A percentile compares a stretch with the other conserved stretches of the same genome.
Conservation (phyloP, 2,329 filamentous ascomycete species). For the Fusarium floridanum region DNA sequence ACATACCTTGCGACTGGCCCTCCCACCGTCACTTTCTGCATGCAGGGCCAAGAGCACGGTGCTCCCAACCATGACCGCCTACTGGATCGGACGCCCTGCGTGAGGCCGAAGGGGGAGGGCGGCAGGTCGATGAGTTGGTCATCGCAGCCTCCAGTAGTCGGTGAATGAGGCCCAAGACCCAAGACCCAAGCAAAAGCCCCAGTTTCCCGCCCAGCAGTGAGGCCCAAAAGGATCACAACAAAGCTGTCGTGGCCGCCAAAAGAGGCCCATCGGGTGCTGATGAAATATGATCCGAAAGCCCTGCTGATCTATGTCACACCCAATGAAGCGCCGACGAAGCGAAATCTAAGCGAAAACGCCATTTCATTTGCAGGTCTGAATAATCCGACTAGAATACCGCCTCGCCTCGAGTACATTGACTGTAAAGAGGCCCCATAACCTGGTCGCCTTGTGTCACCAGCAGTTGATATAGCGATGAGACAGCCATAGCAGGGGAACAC, state of each 20-base stretch:
- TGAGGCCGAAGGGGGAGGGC: slow-evolving; percentile 13
- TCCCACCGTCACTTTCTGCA: slow-evolving; percentile 22
- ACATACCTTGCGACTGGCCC: slow-evolving; percentile 27
- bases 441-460: slow-evolving; percentile 29
- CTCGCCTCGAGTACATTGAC: slow-evolving; percentile 15
- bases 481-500: slow-evolving; percentile 28
- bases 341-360: slow-evolving; percentile 36
- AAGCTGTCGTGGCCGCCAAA: slow-evolving; percentile 23
- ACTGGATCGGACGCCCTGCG: slow-evolving; percentile 22
- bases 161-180: slow-evolving; percentile 25
- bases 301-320: slow-evolving; percentile 20
- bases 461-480: slow-evolving; percentile 39
- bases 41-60: slow-evolving; percentile 33
- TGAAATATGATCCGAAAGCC: slow-evolving; percentile 34
- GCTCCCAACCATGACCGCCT: slow-evolving; percentile 18
- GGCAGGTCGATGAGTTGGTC: slow-evolving; percentile 36
- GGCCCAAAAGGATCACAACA: slow-evolving; percentile 31
- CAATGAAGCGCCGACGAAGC: slow-evolving; percentile 31
- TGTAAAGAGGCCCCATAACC: slow-evolving; percentile 27
- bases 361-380: slow-evolving; percentile 24
- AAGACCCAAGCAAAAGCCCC: slow-evolving; percentile 25
- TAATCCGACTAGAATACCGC: slow-evolving; percentile 17
- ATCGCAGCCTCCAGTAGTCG: slow-evolving; percentile 27
- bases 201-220: slow-evolving; percentile 28
- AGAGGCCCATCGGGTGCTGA: slow-evolving; percentile 35